Evolutionary conservation across 306 rosid genomes (phyloP).

Genomic region (Begonia fuchsioides): DNA sequence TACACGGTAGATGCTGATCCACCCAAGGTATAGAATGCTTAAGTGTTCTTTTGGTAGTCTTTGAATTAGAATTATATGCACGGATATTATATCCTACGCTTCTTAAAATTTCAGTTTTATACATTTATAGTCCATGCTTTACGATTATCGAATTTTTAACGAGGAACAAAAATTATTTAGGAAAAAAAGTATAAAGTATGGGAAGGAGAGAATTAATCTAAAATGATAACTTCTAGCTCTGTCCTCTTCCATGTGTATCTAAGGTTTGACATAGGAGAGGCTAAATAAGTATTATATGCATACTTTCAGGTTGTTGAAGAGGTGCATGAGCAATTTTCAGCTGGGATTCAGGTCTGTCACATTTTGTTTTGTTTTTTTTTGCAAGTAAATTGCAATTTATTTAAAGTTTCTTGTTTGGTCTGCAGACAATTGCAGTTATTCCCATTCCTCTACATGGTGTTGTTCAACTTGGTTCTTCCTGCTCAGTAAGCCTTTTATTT

Average conservation of each 20-base stretch:
- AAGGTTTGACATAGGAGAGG: neutral
- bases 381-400: neutral
- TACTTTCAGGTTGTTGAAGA: slow-evolving; percentile 54
- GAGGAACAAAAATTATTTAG: no score
- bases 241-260: neutral
- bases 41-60: neutral
- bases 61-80: no score
- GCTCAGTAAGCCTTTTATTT: slow-evolving; percentile 36
- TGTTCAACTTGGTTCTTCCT: slow-evolving; percentile 77
- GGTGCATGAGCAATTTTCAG: slow-evolving; percentile 59
- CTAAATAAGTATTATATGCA: neutral
- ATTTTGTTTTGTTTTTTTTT: slow-evolving; percentile 1
- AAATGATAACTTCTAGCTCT: no score
- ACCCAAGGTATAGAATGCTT: slow-evolving; percentile 40
- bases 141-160: neutral
- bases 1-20: slow-evolving; percentile 40
- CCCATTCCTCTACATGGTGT: slow-evolving; percentile 90
- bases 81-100: no score
- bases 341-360: slow-evolving; percentile 79
- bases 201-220: no score
- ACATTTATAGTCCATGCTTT: neutral
- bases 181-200: no score
- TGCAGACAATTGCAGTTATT: slow-evolving; percentile 80
- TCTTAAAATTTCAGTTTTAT: neutral
- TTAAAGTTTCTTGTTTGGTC: slow-evolving; percentile 6